Evolutionary conservation across 495 filamentous ascomycete species (phyloP).

Genomic region (Bacidia rubella): DNA sequence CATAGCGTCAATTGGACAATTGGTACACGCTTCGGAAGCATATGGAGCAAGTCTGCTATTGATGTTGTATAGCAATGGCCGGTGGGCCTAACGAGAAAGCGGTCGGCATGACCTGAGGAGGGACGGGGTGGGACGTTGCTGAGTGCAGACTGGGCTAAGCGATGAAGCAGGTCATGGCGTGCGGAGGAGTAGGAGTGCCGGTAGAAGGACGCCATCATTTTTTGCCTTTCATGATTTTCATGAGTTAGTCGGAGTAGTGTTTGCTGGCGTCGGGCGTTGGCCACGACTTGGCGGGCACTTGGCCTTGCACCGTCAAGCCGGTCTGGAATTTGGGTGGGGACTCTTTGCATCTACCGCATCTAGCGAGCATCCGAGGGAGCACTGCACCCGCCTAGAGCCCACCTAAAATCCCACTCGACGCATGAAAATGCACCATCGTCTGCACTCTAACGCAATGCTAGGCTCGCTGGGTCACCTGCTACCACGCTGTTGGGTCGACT

Average conservation of each 20-base stretch:
- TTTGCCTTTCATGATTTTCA: neutral
- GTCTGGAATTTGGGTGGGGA: neutral
- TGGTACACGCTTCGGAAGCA: neutral
- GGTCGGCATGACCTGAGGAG: neutral
- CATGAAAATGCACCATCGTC: neutral
- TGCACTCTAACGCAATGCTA: neutral
- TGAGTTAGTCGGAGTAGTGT: neutral
- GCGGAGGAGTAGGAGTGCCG: neutral
- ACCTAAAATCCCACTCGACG: neutral
- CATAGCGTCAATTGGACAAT: neutral
- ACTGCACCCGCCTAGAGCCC: neutral
- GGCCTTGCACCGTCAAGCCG: neutral
- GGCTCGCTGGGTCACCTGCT: too few species aligned
- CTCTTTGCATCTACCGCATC: neutral
- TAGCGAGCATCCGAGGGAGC: too few species aligned
- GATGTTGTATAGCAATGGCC: neutral
- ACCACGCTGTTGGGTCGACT: too few species aligned
- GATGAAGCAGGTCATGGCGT: conserved; percentile 1
- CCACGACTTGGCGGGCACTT: too few species aligned
- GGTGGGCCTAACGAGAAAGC: neutral
- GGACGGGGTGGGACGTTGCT: neutral
- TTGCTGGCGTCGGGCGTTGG: neutral
- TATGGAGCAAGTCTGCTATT: neutral
- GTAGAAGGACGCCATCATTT: neutral
- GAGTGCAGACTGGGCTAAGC: neutral